phyloP scores from a whole-genome alignment of 2,329 filamentous ascomycete species.

The Arthrobotrys iridis region DNA sequence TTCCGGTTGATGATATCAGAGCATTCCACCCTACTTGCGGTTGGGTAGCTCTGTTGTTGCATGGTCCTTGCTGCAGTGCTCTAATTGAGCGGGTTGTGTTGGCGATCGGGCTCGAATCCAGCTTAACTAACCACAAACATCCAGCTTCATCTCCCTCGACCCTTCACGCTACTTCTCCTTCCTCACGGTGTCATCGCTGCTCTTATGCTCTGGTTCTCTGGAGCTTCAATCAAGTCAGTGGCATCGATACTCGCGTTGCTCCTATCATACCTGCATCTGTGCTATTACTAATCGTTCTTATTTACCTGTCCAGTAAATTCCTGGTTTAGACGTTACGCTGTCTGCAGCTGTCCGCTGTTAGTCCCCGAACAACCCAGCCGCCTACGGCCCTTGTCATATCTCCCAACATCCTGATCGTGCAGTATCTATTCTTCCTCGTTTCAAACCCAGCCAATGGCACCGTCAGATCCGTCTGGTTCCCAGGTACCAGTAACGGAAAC shows the following conservation, averaged over 20 bases:
- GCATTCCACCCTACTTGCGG: too few relatives aligned
- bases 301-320: neutral
- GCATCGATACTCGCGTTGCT: neutral
- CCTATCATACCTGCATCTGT: neutral
- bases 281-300: neutral
- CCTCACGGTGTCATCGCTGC: neutral
- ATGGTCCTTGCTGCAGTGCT: neutral
- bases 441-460: constrained; percentile 36
- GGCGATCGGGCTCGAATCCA: neutral
- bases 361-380: constrained; percentile 29
- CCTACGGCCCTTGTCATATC: constrained; percentile 24
- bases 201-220: neutral
- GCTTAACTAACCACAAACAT: neutral
- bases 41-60: neutral
- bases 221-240: constrained; percentile 11
- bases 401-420: constrained; percentile 4
- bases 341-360: constrained; percentile 10
- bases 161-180: neutral
- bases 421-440: constrained; percentile 3
- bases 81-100: constrained; percentile 34
- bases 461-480: constrained; percentile 35
- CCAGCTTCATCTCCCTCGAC: constrained; percentile 20
- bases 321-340: constrained; percentile 1
- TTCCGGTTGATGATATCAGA: too few relatives aligned
- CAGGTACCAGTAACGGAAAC: constrained; percentile 38